These are phyloP conservation scores for Aureobasidium lini DNA, from an alignment of 2,329 filamentous ascomycete genomes.

Conservation along the genomic window DNA sequence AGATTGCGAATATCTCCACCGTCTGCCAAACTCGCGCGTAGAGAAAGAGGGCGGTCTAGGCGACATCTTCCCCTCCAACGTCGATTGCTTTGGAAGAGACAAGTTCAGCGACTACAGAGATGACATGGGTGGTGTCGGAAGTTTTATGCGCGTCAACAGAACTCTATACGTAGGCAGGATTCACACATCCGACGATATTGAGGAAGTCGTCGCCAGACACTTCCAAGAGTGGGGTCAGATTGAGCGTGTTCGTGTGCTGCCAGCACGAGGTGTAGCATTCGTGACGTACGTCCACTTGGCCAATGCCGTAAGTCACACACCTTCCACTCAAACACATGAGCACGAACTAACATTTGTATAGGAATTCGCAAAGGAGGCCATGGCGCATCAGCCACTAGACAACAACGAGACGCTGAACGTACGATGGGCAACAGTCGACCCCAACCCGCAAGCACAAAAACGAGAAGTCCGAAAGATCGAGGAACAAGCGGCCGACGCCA, in stretches of 20 bases:
- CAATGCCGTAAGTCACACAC: background rate
- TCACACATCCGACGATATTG: conserved; percentile 92
- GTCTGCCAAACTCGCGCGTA: conserved; percentile 56
- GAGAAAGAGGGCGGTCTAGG: conserved; percentile 48
- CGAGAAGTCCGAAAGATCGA: conserved; percentile 82
- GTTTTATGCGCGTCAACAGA: conserved; percentile 86
- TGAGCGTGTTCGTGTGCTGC: conserved; percentile 79
- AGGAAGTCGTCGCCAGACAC: conserved; percentile 89
- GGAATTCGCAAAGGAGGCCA: conserved; percentile 74
- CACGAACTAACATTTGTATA: background rate
- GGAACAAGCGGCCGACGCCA: conserved; percentile 92
- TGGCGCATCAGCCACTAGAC: conserved; percentile 90
- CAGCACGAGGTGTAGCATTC: conserved; percentile 83
- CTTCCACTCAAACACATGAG: background rate
- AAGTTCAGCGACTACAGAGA: conserved; percentile 90
- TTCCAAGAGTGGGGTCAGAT: conserved; percentile 96
- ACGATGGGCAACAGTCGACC: conserved; percentile 92
- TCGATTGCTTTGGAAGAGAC: conserved; percentile 91
- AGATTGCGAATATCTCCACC: conserved; percentile 90
- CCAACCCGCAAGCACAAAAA: conserved; percentile 90
- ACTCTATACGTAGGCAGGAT: conserved; percentile 92
- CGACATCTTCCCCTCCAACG: conserved; percentile 86
- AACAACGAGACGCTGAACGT: conserved; percentile 92
- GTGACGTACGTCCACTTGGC: conserved; percentile 89
- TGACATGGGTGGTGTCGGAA: conserved; percentile 92